Evolutionary conservation across 768 basidiomycete species (phyloP), one percentile per base, ranked within the genome.

Genomic region (Hysterangium stoloniferum): DNA sequence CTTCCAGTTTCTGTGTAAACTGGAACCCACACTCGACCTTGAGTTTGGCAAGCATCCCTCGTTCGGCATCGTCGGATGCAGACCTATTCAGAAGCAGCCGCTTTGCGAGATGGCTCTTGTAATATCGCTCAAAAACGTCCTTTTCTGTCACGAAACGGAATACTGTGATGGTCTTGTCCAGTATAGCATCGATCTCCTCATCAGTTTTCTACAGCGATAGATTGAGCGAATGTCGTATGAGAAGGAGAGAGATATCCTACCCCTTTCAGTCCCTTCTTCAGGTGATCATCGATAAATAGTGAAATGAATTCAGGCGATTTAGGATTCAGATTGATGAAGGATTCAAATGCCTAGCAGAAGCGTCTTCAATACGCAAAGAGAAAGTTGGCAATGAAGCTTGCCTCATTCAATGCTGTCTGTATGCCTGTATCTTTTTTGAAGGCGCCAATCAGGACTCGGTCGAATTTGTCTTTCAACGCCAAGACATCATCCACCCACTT

Each of bases 41-140:
- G 60, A 99, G 80, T 67, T 96, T 97, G 40, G 91, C 84, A 1
- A 99, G 77, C 93, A 99, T 97, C 52, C 86, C 90, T 40, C 88
- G 85, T 62, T 99, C 96, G 3, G 96, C 94, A 66, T 99, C 96
- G 58, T 99, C 96, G 0, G 93, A 96, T 6, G 94, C 81, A 17
- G 92, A 95, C 15, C 94, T 83, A 8, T 79, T 80, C 25, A 79
- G 76, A 27, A 98, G 75, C 9, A 99, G 75, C 29, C 96, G 89
- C 63, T 93, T 90, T 4, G 95, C 90, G 27, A 99, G 82, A 64
- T 98, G 96, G 13, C 75, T 77, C 68, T 98, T 98, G 72, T 99
- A 99, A 65, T 98, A 98, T 29, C 89, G 79, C 65, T 99, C 96
- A 62, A 99, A 99, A 12, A 92, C 79, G 61, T 99, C 96, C 67